Evolutionary conservation across 306 rosid species (phyloP), one percentile per base, ranked within the genome.

Genomic region (Corylus heterophylla): DNA sequence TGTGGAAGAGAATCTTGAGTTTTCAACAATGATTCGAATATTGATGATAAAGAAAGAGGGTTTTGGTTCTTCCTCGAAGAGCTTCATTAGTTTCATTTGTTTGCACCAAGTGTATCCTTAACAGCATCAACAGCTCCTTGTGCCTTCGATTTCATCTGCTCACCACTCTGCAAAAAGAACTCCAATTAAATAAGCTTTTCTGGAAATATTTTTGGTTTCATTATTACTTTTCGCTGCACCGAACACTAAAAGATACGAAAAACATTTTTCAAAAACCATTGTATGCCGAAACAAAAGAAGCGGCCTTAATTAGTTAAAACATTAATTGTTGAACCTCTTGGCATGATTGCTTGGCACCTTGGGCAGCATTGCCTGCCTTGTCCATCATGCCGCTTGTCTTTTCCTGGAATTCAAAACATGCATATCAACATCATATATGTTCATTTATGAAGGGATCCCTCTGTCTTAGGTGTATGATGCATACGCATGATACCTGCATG

Each of bases 321-420:
- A 64, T 67, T 11, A 42, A 42, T 22, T 6, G 9, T 47, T 69
- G 56, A 74, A 88, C 89, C 84, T 81, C 85, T 48, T 82, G 88
- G 78, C 83, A 76, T 9, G 86, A 82, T 73, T 82, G 86, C 78
- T 78, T 80, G 71, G 83, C 77, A 78, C 86, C 70, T 76, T 86
- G 87, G 68, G 86, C 81, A 71, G 82, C 79, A 71, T 84, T 82
- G 77, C 85, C 20, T 6, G 88, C 80, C 27, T 63, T 42, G 37
- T 79, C 87, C 83, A 76, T 82, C 77, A 85, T 1, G 75, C 47
- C 74, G 76, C 87, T 35, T 48, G 80, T 82, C 80, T 84, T 86
- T 45, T 87, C 91, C 91, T 90, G 63, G 39, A 59, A 67, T 61
- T 31, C 69, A 61, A 55, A 69, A 25, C 35, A 54, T 44, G 31